Conservation (phyloP, 2,329 filamentous ascomycete genomes). For the Dactylonectria macrodidyma region DNA sequence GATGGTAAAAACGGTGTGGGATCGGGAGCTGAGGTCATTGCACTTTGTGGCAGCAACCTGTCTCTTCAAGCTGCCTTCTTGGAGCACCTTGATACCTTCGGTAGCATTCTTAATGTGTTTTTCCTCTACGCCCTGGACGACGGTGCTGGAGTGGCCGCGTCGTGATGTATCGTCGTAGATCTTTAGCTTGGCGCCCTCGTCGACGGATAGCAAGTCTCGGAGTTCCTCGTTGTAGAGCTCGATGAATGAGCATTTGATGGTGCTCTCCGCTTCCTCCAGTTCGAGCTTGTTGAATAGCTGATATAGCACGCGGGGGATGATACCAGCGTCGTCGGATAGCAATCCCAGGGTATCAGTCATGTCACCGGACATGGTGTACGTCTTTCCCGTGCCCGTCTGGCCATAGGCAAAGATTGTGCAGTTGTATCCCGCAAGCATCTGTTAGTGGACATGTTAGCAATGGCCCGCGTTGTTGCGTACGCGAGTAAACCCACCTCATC, state of each 20-base stretch:
- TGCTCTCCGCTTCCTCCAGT: slow-evolving; percentile 82
- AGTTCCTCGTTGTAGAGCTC: slow-evolving; percentile 99
- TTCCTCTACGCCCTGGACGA: slow-evolving; percentile 99
- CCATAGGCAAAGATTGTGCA: slow-evolving; percentile 99
- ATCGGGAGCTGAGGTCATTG: slow-evolving; percentile 96
- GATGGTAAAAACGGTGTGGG: slow-evolving; percentile 97
- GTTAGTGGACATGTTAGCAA: slow-evolving; percentile 27
- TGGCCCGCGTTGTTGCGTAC: no score
- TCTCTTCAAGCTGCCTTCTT: slow-evolving; percentile 90
- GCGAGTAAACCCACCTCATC: slow-evolving; percentile 78
- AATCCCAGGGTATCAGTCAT: slow-evolving; percentile 91
- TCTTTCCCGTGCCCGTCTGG: slow-evolving; percentile 98
- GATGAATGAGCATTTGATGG: slow-evolving; percentile 98
- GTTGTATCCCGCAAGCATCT: slow-evolving; percentile 96
- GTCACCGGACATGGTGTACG: slow-evolving; percentile 99
- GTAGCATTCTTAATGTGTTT: slow-evolving; percentile 88
- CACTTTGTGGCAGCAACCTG: slow-evolving; percentile 99
- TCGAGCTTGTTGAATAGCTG: slow-evolving; percentile 90
- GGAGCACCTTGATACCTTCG: slow-evolving; percentile 90
- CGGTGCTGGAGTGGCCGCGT: slow-evolving; percentile 85
- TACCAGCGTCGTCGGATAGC: slow-evolving; percentile 91
- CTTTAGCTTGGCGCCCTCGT: slow-evolving; percentile 90
- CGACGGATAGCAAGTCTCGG: slow-evolving; percentile 86
- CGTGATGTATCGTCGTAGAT: slow-evolving; percentile 94
- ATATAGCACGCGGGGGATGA: slow-evolving; percentile 92